These are phyloP conservation scores for Pyrus hybrid DNA, from an alignment of 331 rosid species.

Conservation along the genomic window DNA sequence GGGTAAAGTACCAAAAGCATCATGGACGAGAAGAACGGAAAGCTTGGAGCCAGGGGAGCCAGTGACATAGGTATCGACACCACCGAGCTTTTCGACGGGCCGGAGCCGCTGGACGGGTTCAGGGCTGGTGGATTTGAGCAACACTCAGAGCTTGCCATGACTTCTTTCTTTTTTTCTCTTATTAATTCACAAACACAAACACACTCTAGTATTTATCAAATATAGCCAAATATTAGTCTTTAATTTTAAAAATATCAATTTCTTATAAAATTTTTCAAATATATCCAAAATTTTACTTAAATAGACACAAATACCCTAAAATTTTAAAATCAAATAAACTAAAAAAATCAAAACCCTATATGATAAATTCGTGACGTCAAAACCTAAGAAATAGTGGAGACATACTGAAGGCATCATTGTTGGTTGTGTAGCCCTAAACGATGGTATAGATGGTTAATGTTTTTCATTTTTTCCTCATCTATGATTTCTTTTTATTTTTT, in stretches of 20 bases:
- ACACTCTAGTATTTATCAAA: neutral
- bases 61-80: conserved; percentile 34
- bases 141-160: conserved; percentile 56
- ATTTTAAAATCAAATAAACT: too few relatives aligned
- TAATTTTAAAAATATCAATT: neutral
- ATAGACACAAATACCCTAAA: too few relatives aligned
- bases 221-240: neutral
- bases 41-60: conserved; percentile 46
- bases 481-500: too few relatives aligned
- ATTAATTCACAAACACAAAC: neutral
- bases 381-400: too few relatives aligned
- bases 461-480: too few relatives aligned
- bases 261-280: too few relatives aligned
- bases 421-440: too few relatives aligned
- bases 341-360: too few relatives aligned
- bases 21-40: conserved; percentile 50
- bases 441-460: too few relatives aligned
- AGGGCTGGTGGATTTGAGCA: conserved; percentile 64
- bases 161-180: neutral
- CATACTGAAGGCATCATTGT: too few relatives aligned
- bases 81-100: conserved; percentile 45
- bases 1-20: conserved; percentile 34
- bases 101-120: conserved; percentile 42
- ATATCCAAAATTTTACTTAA: too few relatives aligned
- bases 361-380: too few relatives aligned